Base-by-base conservation (phyloP, 345 rosid species). In the Theobroma cacao region DNA sequence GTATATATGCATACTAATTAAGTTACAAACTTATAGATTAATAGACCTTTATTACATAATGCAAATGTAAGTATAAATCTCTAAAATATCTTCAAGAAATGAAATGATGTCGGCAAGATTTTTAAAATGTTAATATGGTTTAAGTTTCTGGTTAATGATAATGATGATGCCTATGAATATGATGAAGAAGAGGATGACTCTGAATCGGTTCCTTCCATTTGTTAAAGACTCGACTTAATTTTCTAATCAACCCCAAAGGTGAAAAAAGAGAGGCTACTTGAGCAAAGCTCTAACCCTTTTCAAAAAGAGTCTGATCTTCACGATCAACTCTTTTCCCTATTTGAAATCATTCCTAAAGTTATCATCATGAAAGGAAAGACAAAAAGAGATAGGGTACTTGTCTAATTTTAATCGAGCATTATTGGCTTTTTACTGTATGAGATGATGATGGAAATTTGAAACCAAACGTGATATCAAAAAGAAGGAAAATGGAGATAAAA, bases 361-460 rank as follows among this genome's bases (percentile, higher is more conserved):
- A 52, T 55, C 30, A 69, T 69, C 58, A 69, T 69, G 38, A 69
- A 20, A 50, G 28, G 40, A 52, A n/a, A 18, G 14, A 8, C 4
- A 48, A 50, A 8, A 5, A 48, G 12, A 34, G 20, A 31, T 3
- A 48, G 17, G 75, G 56, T 4, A 20, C 20, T 33, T 48, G 41
- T 71, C 20, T 12, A 71, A 31, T 31, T 50, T 47, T 20, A 52
- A 70, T 71, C 26, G 0, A 30, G 0, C 41, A 50, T 50, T 52
- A 71, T 71, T 71, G 75, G 17, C 3, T 10, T 71, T 7, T 70
- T 31, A 71, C 75, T 50, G 59, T 71, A 28, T n/a, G 50, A 67
- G 2, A 67, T 24, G 43, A 30, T 18, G 17, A 47, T 3, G 41
- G 58, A 7, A 48, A 70, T 34, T 36, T 64, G 26, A 14, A 61